These are phyloP conservation scores for Tylopilus cervinicoccineus DNA, from an alignment of 768 basidiomycete species.

Conservation along the genomic window DNA sequence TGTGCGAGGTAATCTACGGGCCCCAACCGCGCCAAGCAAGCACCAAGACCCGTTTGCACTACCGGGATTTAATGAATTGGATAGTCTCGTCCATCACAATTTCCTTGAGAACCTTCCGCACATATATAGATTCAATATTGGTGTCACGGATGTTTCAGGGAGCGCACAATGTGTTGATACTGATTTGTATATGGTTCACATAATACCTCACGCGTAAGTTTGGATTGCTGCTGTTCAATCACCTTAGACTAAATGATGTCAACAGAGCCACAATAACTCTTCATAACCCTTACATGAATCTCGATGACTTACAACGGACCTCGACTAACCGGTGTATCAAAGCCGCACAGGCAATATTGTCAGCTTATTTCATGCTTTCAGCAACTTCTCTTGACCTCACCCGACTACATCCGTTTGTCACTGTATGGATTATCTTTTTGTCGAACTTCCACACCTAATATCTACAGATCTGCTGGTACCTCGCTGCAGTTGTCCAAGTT, in stretches of 20 bases:
- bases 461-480: slow-evolving; percentile 82
- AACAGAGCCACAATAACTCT: slow-evolving; percentile 81
- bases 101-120: slow-evolving; percentile 73
- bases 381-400: slow-evolving; percentile 80
- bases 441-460: slow-evolving; percentile 11
- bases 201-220: slow-evolving; percentile 78
- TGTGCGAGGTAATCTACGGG: slow-evolving; percentile 68
- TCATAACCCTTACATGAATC: slow-evolving; percentile 80
- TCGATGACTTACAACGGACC: slow-evolving; percentile 56
- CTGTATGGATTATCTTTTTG: slow-evolving; percentile 44
- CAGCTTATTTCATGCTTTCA: slow-evolving; percentile 73
- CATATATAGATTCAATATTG: slow-evolving; percentile 58
- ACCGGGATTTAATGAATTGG: slow-evolving; percentile 66
- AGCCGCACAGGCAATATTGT: slow-evolving; percentile 69
- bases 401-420: slow-evolving; percentile 76
- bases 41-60: slow-evolving; percentile 68
- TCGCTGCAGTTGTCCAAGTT: slow-evolving; percentile 82
- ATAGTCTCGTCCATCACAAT: slow-evolving; percentile 59
- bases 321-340: slow-evolving; percentile 72
- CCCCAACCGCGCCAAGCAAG: slow-evolving; percentile 62
- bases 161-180: slow-evolving; percentile 63
- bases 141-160: slow-evolving; percentile 56
- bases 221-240: slow-evolving; percentile 1
- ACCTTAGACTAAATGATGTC: slow-evolving; percentile 10
- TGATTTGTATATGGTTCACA: slow-evolving; percentile 83